Base-by-base conservation (phyloP, 768 basidiomycete genomes). In the Cubamyces sp. region DNA sequence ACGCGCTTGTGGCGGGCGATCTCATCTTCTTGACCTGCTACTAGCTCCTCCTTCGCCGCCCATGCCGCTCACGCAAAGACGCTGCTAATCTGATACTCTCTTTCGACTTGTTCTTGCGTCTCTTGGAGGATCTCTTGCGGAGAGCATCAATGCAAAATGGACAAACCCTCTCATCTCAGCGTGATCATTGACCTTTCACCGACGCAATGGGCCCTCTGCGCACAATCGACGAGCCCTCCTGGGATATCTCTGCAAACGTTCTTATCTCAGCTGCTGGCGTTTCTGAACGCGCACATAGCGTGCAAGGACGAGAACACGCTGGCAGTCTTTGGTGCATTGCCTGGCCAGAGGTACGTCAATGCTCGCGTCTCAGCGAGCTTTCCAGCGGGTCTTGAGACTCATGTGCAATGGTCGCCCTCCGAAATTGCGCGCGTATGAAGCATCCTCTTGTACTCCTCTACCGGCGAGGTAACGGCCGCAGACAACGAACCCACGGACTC, bases 281-380 rank as follows among this genome's bases (percentile, higher is more conserved):
- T 98, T 70, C 79, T 96, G 70, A 98, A 99, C 71, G 85, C 94
- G 3, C 95, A 98, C 76, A 83, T 98, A 62, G 95, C 95, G 1
- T 84, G 86, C 64, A 86, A 89, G 66, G 90, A 95, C 76, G 95
- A 96, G 73, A 99, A 99, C 72, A 85, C 91, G 4, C 81, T 99
- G 41, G 92, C 94, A 6, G 91, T 98, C 57, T 96, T 94, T 72
- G 96, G 87, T 8, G 96, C 96, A 5, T 80, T 94, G 49, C 91
- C 92, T 1, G 86, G 85, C 21, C 88, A 87, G 74, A 94, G 92
- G 93, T 92, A 5, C 28, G 71, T 62, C 5, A n/a, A 7, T 40
- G 3, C n/a, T 40, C 54, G n/a, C 26, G 12, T 26, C 25, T 26
- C 30, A 15, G 18, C 18, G 42, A 15, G 18, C 26, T 45, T 37